phyloP scores from a whole-genome alignment of 2,329 filamentous ascomycete species.

The Xylaria sp. region DNA sequence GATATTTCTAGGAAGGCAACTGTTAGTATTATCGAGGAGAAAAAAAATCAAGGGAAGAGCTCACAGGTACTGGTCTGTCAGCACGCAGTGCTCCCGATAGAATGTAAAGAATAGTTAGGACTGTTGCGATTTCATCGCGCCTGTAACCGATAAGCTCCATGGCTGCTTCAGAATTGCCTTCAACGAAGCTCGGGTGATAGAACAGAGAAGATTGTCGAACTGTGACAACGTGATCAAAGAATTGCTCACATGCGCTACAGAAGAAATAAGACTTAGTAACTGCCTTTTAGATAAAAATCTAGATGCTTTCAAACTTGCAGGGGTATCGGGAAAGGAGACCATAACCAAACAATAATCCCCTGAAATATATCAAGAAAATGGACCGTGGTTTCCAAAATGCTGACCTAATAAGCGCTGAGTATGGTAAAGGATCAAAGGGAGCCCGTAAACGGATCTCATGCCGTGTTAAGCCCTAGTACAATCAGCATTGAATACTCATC shows the following conservation, averaged over 20 bases:
- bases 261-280: constrained; percentile 2
- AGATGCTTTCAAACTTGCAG: not conserved
- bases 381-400: not conserved
- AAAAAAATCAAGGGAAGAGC: constrained; percentile 31
- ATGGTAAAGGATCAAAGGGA: constrained; percentile 66
- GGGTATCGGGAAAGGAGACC: not conserved
- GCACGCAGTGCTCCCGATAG: constrained; percentile 65
- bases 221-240: constrained; percentile 68
- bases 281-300: not conserved
- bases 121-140: constrained; percentile 66
- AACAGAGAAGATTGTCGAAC: constrained; percentile 67
- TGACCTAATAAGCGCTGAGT: constrained; percentile 64
- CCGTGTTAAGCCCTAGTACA: constrained; percentile 59
- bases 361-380: not conserved
- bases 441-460: constrained; percentile 68
- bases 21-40: constrained; percentile 11
- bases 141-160: constrained; percentile 61
- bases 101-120: constrained; percentile 67
- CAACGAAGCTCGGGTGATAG: constrained; percentile 64
- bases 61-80: constrained; percentile 59
- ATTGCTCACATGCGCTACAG: constrained; percentile 57
- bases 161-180: constrained; percentile 60
- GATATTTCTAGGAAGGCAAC: constrained; percentile 54
- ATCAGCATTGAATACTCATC: constrained; percentile 23
- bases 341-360: not conserved